Conservation (phyloP, 371 early-diverging fungal genomes). For the Cokeromyces recurvatus region DNA sequence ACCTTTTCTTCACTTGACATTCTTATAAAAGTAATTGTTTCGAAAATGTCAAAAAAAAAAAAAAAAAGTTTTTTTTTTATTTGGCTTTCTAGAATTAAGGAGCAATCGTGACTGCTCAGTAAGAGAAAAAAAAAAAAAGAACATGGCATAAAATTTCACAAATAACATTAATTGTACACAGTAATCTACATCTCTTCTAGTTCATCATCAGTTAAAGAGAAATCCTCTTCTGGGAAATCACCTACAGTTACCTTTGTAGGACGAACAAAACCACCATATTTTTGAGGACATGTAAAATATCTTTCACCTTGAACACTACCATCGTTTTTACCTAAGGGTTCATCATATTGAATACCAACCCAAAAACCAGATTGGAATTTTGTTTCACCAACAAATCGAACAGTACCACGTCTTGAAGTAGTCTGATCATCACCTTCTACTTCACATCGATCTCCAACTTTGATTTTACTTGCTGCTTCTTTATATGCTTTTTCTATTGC, state of each 20-base stretch:
- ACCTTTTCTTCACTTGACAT: too few species aligned
- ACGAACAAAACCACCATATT: slow-evolving; percentile 85
- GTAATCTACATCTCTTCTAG: slow-evolving; percentile 58
- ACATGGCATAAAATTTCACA: too few species aligned
- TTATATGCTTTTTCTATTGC: slow-evolving; percentile 34
- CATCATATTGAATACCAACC: slow-evolving; percentile 95
- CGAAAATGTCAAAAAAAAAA: too few species aligned
- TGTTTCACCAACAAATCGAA: slow-evolving; percentile 72
- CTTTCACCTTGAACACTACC: slow-evolving; percentile 77
- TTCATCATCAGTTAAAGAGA: slow-evolving; percentile 41
- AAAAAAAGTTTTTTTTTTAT: too few species aligned
- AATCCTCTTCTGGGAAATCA: slow-evolving; percentile 76
- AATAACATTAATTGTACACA: too few species aligned
- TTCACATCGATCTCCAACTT: slow-evolving; percentile 83
- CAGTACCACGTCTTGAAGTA: slow-evolving; percentile 69
- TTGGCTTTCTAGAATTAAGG: too few species aligned
- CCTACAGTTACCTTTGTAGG: slow-evolving; percentile 84
- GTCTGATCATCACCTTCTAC: slow-evolving; percentile 51
- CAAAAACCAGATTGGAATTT: slow-evolving; percentile 85
- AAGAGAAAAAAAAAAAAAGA: too few species aligned
- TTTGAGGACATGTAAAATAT: slow-evolving; percentile 73
- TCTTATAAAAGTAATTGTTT: too few species aligned
- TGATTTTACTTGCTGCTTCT: slow-evolving; percentile 54
- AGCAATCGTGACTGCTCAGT: too few species aligned
- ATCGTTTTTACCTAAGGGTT: slow-evolving; percentile 93